phyloP scores from a whole-genome alignment of 805 yeast genomes.

The Candida odintsovae region DNA sequence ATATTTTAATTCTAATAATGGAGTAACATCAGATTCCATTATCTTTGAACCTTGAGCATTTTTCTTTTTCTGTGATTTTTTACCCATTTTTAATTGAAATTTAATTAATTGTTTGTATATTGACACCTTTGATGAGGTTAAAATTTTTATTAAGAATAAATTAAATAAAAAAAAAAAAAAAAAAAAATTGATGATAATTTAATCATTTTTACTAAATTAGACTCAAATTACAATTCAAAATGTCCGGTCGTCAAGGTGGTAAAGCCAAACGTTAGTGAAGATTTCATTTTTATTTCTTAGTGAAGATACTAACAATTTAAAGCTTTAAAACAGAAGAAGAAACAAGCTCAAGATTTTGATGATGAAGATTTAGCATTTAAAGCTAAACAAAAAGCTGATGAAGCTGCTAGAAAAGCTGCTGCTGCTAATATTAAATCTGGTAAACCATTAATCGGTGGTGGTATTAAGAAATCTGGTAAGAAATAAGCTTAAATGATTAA shows the following conservation, averaged over 20 bases:
- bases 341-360: constrained; percentile 66
- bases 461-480: constrained; percentile 86
- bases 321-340: constrained; percentile 66
- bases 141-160: neutral
- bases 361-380: constrained; percentile 89
- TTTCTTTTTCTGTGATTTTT: constrained; percentile 16
- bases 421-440: constrained; percentile 83
- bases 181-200: neutral
- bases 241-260: constrained; percentile 98
- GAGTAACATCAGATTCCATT: constrained; percentile 20
- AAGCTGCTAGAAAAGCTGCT: constrained; percentile 87
- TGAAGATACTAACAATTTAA: no score
- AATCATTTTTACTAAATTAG: no score
- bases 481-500: constrained; percentile 26
- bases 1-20: constrained; percentile 32
- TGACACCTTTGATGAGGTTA: neutral
- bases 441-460: constrained; percentile 90
- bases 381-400: constrained; percentile 92
- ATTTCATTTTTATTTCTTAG: neutral
- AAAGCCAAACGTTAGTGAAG: constrained; percentile 72
- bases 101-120: neutral
- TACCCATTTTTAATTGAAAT: neutral
- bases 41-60: constrained; percentile 10
- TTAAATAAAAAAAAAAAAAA: neutral
- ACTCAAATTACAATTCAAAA: no score